Evolutionary conservation across 805 yeast genomes (phyloP).

Genomic region (Candida wancherniae): DNA sequence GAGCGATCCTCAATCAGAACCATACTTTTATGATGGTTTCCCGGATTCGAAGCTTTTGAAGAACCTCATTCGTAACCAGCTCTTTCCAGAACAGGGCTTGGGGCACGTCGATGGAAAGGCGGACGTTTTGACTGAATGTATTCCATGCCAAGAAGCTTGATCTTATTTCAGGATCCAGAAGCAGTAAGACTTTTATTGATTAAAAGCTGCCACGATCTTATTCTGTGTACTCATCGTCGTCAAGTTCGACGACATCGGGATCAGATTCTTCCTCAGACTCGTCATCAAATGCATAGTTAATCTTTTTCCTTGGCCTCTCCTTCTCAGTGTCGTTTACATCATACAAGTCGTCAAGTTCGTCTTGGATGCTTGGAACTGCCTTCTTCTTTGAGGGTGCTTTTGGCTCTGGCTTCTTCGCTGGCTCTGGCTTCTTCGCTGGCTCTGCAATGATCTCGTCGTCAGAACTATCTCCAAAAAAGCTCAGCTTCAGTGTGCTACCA

Average conservation of each 20-base stretch:
- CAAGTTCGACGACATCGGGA: conserved; percentile 6
- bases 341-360: conserved; percentile 15
- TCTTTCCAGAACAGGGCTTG: conserved; percentile 50
- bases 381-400: conserved; percentile 1
- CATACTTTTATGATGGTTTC: conserved; percentile 58
- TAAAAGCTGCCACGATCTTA: too few species aligned
- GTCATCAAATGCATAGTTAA: conserved; percentile 14
- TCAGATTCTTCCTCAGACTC: conserved; percentile 7
- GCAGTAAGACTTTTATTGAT: too few species aligned
- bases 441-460: conserved; percentile 4
- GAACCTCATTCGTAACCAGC: conserved; percentile 53
- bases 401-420: conserved; percentile 3
- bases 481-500: conserved; percentile 6
- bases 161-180: too few species aligned
- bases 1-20: conserved; percentile 24
- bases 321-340: conserved; percentile 8
- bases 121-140: conserved; percentile 11
- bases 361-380: conserved; percentile 8
- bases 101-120: conserved; percentile 57
- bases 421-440: not conserved
- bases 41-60: conserved; percentile 83
- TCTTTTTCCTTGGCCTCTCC: conserved; percentile 11
- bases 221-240: conserved; percentile 10
- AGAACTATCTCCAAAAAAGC: conserved; percentile 12
- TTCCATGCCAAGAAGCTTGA: conserved; percentile 12